These are phyloP conservation scores for Baeospora myosura DNA, from an alignment of 1,284 basidiomycete species.

Conservation along the genomic window DNA sequence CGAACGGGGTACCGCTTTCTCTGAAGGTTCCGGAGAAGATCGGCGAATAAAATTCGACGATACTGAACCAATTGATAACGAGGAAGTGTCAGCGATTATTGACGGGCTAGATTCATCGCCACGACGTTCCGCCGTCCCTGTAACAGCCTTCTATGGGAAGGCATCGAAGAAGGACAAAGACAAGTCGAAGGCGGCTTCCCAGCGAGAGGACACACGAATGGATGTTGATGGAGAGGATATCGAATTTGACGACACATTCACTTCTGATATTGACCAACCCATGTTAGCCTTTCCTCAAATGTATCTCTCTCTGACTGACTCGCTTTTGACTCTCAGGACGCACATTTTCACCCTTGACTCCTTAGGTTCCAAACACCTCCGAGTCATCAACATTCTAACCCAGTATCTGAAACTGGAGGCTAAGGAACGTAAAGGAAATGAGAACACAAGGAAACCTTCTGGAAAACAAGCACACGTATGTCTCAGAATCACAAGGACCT, in stretches of 20 bases:
- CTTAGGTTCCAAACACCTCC: conserved; percentile 61
- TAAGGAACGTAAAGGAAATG: conserved; percentile 58
- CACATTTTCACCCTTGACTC: conserved; percentile 87
- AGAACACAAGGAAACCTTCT: conserved; percentile 33
- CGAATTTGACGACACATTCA: conserved; percentile 3
- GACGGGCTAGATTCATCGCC: background rate
- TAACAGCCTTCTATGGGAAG: background rate
- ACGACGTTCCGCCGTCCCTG: too few species aligned
- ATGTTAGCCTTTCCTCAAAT: conserved; percentile 12
- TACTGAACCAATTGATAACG: too few species aligned
- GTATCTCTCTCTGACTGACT: background rate
- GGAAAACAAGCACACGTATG: conserved; percentile 44
- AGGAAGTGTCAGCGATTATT: too few species aligned
- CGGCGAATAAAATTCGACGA: too few species aligned
- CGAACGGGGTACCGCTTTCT: too few species aligned
- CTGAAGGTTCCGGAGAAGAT: too few species aligned
- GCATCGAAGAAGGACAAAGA: background rate
- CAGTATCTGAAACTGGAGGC: conserved; percentile 78
- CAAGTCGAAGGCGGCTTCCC: background rate
- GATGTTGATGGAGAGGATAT: conserved; percentile 9
- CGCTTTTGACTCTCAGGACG: conserved; percentile 39
- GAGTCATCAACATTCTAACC: conserved; percentile 54
- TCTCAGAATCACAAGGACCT: conserved; percentile 5
- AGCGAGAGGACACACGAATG: conserved; percentile 14
- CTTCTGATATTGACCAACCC: conserved; percentile 7